Conservation (phyloP, 345 rosid genomes). For the Psidium friedrichsthalianum region DNA sequence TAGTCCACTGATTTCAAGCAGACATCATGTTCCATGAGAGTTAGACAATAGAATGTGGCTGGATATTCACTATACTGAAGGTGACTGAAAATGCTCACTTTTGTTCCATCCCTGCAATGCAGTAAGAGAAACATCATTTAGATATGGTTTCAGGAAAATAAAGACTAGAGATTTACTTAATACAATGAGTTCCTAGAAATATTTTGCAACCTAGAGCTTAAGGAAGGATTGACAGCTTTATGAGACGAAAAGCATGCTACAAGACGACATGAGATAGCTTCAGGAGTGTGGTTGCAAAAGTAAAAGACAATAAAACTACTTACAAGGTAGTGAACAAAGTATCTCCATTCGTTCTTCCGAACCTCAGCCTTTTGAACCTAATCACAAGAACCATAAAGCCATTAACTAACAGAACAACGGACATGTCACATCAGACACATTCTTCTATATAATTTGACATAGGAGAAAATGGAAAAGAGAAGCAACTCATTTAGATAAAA, state of each 20-base stretch:
- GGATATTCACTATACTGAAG: not conserved
- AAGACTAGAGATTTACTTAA: not conserved
- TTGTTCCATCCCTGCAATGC: constrained; percentile 96
- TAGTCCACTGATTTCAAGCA: not conserved
- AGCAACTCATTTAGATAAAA: not conserved
- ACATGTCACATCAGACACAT: not conserved
- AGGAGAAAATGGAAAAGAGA: not conserved
- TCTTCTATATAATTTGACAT: not conserved
- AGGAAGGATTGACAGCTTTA: not conserved
- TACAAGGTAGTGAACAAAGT: constrained; percentile 94
- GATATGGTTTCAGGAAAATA: not conserved
- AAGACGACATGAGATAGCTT: not conserved
- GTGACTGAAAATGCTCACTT: constrained; percentile 49
- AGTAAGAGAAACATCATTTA: constrained; percentile 1
- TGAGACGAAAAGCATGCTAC: not conserved
- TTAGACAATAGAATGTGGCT: not conserved
- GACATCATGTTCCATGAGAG: not conserved
- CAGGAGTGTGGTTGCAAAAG: not conserved
- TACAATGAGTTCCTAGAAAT: not conserved
- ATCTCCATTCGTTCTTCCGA: constrained; percentile 90
- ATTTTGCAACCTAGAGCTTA: not conserved
- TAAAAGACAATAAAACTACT: constrained; percentile 9
- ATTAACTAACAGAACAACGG: not conserved
- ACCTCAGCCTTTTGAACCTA: constrained; percentile 86
- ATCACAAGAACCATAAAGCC: not conserved